Evolutionary conservation across 768 basidiomycete species (phyloP), one percentile per base, ranked within the genome.

Genomic region (Udeniomyces megalosporus): DNA sequence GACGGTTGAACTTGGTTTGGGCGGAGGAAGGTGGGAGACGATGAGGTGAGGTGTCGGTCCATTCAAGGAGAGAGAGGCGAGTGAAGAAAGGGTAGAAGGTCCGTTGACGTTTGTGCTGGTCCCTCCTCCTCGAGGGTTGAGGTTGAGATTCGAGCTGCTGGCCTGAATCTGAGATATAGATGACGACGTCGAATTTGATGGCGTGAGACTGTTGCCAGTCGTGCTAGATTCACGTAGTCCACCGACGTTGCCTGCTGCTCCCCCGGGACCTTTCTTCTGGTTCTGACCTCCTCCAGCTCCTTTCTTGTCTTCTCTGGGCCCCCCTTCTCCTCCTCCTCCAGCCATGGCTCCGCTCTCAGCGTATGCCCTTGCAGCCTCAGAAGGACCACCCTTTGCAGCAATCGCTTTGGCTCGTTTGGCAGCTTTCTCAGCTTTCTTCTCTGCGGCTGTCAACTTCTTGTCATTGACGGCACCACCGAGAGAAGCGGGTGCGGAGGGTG

Each of bases 381-480:
- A 17, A 22, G 49, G 34, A 22, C n/a, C 28, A 47, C 15, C 38
- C n/a, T 50, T 58, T 8, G 48, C 34, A 29, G 58, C 52, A 46
- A 60, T 50, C 53, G 58, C 58, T 35, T 54, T 38, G 26, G 63
- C 63, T 12, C 63, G 57, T 12, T 56, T 44, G 28, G 63, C 63
- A 5, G 63, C 63, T 51, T 60, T 65, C 28, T 55, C 63, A 2
- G 63, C 63, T 53, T 65, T 64, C 32, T 64, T 64, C 49, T 64
- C 58, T 4, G 58, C 49, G 24, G 38, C 42, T 38, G 52, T 24
- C n/a, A n/a, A n/a, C 14, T 32, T 49, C 49, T 65, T 60, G 20
- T 47, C 29, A n/a, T 47, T 49, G 45, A 31, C 15, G 29, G 54
- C 38, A 8, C 38, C 38, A 17, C 38, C 38, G 38, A 42, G 38